Percentiles rank a stretch among this genome's conserved stretches.
phyloP scores from a whole-genome alignment of 805 yeast genomes.

The Starmerella stigmatis region DNA sequence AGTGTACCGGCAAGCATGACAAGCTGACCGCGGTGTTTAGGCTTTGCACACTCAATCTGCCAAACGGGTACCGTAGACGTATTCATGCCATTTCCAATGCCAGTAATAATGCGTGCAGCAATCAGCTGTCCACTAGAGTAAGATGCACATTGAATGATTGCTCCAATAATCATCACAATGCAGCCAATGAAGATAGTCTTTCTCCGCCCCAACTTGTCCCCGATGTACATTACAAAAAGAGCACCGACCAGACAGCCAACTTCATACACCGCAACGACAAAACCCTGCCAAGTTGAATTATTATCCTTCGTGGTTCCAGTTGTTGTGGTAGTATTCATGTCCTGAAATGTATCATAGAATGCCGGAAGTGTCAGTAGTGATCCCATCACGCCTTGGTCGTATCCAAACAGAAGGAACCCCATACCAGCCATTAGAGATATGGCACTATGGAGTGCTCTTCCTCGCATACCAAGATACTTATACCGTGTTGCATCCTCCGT shows the following conservation, averaged over 20 bases:
- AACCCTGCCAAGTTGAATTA: constrained; percentile 26
- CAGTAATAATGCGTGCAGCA: constrained; percentile 55
- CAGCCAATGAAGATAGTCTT: constrained; percentile 39
- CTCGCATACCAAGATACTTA: constrained; percentile 12
- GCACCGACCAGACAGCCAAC: constrained; percentile 63
- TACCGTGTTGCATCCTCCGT: background rate
- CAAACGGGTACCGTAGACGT: constrained; percentile 67
- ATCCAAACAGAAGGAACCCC: constrained; percentile 62
- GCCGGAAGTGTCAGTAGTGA: constrained; percentile 20
- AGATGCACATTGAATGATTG: constrained; percentile 46
- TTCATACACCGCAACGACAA: constrained; percentile 39
- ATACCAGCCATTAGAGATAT: constrained; percentile 49
- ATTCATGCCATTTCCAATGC: constrained; percentile 60
- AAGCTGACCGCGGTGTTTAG: constrained; percentile 50
- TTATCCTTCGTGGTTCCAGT: constrained; percentile 1
- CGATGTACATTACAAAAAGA: constrained; percentile 44
- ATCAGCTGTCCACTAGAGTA: constrained; percentile 53
- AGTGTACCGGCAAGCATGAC: constrained; percentile 57
- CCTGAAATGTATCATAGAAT: constrained; percentile 23
- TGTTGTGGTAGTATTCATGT: constrained; percentile 16
- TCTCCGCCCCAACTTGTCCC: constrained; percentile 51
- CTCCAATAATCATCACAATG: constrained; percentile 47
- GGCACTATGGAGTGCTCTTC: constrained; percentile 20
- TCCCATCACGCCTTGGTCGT: constrained; percentile 67
- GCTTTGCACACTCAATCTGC: constrained; percentile 59